These are phyloP conservation scores for Phanerodontia chrysosporium DNA, from an alignment of 768 basidiomycete genomes.

Conservation along the genomic window DNA sequence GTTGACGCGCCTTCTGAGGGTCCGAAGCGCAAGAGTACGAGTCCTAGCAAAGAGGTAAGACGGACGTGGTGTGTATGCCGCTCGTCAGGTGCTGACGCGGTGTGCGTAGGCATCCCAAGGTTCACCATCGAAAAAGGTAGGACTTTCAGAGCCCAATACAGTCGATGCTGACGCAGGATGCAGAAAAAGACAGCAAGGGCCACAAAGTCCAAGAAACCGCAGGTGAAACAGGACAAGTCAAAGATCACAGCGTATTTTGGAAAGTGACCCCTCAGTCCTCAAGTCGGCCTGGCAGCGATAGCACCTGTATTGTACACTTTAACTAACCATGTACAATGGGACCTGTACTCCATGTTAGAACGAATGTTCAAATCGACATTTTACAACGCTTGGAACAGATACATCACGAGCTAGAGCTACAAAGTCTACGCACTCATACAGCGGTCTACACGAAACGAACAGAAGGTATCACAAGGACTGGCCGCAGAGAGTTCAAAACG, in stretches of 20 bases:
- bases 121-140: background rate
- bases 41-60: background rate
- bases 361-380: too few relatives aligned
- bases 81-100: too few relatives aligned
- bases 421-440: background rate
- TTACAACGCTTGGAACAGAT: too few relatives aligned
- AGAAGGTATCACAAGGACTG: background rate
- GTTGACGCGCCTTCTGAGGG: background rate
- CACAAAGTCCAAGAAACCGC: background rate
- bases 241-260: conserved; percentile 21
- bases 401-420: background rate
- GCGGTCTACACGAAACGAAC: background rate
- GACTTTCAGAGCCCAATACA: background rate
- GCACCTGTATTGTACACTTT: too few relatives aligned
- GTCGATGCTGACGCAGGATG: too few relatives aligned
- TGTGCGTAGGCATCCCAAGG: background rate
- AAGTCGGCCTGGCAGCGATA: too few relatives aligned
- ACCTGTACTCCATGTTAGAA: too few relatives aligned
- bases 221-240: background rate
- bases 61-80: too few relatives aligned
- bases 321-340: too few relatives aligned
- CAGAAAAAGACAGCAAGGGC: too few relatives aligned
- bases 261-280: conserved; percentile 1
- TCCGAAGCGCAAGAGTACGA: background rate
- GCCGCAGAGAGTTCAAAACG: background rate